phyloP scores from a whole-genome alignment of 176 grass and related monocot species.

The Poa annua region DNA sequence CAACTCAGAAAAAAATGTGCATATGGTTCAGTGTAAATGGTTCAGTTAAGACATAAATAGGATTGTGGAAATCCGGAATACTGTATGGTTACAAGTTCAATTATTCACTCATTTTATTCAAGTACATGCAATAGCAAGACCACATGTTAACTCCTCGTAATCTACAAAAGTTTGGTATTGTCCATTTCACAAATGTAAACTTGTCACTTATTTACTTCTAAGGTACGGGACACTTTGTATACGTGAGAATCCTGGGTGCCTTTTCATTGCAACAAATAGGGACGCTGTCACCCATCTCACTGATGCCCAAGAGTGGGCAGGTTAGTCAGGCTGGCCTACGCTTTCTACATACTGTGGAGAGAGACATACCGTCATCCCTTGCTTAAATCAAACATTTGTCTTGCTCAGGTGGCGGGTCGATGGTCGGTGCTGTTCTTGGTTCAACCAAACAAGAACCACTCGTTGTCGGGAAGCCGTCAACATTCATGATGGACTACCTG shows the following conservation, averaged over 20 bases:
- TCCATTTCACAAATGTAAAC: background rate
- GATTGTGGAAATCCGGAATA: conserved; percentile 18
- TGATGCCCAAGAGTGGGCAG: conserved; percentile 99
- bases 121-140: background rate
- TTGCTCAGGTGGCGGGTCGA: conserved; percentile 85
- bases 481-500: conserved; percentile 99
- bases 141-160: background rate
- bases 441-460: conserved; percentile 88
- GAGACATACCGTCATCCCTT: background rate
- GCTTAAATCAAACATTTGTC: conserved; percentile 22
- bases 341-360: background rate
- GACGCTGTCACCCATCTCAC: conserved; percentile 98
- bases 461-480: conserved; percentile 92
- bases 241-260: conserved; percentile 91
- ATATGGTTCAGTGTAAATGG: background rate
- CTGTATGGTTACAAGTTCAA: background rate
- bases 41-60: background rate
- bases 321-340: conserved; percentile 43
- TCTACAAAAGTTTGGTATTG: background rate
- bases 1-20: background rate
- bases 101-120: background rate
- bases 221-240: conserved; percentile 95
- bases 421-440: conserved; percentile 82
- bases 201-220: background rate
- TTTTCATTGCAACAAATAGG: conserved; percentile 96